Evolutionary conservation across 2,329 filamentous ascomycete genomes (phyloP).

Genomic region (Aureobasidium sp.): DNA sequence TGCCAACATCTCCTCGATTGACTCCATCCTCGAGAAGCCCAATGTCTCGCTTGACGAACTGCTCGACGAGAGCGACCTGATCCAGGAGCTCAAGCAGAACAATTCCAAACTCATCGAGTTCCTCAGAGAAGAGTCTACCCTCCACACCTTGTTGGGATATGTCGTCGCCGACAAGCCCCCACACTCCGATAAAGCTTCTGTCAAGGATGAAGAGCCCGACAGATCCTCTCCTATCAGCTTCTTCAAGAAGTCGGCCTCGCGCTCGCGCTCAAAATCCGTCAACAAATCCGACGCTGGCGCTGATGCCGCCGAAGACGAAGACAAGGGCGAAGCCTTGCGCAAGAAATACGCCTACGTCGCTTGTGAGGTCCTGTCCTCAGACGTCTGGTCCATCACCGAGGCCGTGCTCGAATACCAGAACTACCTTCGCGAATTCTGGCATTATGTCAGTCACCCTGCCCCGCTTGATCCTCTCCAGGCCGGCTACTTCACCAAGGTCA

Average conservation of each 20-base stretch:
- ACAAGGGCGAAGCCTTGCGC: constrained; percentile 82
- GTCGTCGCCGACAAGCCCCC: constrained; percentile 67
- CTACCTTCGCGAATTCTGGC: constrained; percentile 80
- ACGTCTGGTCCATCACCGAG: constrained; percentile 95
- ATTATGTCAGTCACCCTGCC: constrained; percentile 74
- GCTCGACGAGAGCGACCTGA: constrained; percentile 89
- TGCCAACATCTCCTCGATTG: constrained; percentile 93
- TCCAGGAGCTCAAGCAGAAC: constrained; percentile 96
- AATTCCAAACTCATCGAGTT: constrained; percentile 97
- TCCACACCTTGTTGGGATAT: constrained; percentile 82
- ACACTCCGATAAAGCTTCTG: constrained; percentile 33
- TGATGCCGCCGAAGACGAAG: constrained; percentile 38
- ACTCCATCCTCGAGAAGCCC: constrained; percentile 90
- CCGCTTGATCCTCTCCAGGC: constrained; percentile 89
- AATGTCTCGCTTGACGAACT: constrained; percentile 94
- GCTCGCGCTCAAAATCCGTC: constrained; percentile 39
- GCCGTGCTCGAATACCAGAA: constrained; percentile 78
- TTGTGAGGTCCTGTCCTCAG: constrained; percentile 87
- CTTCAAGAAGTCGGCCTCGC: constrained; percentile 39
- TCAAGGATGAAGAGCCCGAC: constrained; percentile 34
- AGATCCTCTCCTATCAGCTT: constrained; percentile 38
- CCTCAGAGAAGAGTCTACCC: constrained; percentile 75
- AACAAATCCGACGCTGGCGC: constrained; percentile 32
- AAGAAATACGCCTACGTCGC: constrained; percentile 91
- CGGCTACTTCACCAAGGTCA: constrained; percentile 97